Evolutionary conservation across 2,329 filamentous ascomycete species (phyloP), one percentile per base, ranked within the genome.

Genomic region (Alternaria metachromatica): DNA sequence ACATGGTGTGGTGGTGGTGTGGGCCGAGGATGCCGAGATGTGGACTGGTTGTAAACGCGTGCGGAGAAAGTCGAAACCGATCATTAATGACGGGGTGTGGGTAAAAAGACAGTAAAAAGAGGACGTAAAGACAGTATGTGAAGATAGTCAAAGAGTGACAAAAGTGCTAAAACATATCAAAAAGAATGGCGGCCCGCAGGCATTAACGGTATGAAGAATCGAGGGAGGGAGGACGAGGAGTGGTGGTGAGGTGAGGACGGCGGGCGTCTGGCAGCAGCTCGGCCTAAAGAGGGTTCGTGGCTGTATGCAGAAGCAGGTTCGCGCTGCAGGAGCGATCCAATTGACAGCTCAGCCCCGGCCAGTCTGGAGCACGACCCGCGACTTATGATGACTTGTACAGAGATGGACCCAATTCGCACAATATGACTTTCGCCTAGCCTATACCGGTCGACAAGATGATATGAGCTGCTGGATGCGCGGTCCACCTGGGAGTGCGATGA

Each of bases 161-260:
- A 72, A 76, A 56, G 48, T 25, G 60, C 70, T 76, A 77, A 75
- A 67, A 77, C 71, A 79, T 71, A 72, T 68, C 73, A 71, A 78
- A 77, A 70, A 77, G 79, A 72, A 67, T 74, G 71, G 70, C 68
- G 64, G 74, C 74, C 68, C 73, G 72, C 67, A 73, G 76, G 76
- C 77, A 78, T 77, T 74, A 77, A 75, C 70, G 58, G 69, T 68
- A 71, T 70, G 66, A 69, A 64, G 68, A 66, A 72, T 74, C 63
- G 71, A 66, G 69, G 69, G 68, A 66, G 63, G 68, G 67, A 64
- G 67, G 69, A 64, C 60, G 71, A 69, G 70, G 72, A 77, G 69
- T 75, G 74, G 66, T 71, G 69, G 70, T 75, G 74, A 74, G 67
- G 69, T 59, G 72, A 73, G 69, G 68, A 66, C 45, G 55, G 59